Evolutionary conservation across 108 stramenopile species (phyloP), one percentile per base, ranked within the genome.

Genomic region (Skeletonema marinoi): DNA sequence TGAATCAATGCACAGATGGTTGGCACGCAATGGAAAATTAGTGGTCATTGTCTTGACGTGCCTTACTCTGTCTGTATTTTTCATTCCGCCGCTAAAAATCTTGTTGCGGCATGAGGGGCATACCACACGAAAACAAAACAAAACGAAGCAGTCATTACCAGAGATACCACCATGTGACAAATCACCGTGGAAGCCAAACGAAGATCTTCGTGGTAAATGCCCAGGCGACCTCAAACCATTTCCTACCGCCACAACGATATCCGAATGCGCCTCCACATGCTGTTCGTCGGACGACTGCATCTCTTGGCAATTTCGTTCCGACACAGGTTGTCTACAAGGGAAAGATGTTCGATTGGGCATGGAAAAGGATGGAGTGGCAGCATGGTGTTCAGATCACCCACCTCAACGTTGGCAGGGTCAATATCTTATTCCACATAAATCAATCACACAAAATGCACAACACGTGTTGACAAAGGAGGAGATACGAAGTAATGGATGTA

Each of bases 361-460:
- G 76, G 87, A 88, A 46, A 88, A 88, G 66, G 87, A 88, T 59
- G 85, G 85, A 12, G 42, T 60, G 10, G 29, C 85, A 1, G 83
- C 85, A 0, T 88, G 81, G 81, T 88, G 87, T 71, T 84, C 82
- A 13, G 87, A 86, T 50, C 78, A 84, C 63, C 83, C 85, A 13
- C 87, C 87, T 1, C 74, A 68, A 50, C 25, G 72, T 48, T 88
- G 87, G 87, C 71, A 77, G 32, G 87, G 87, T 16, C 87, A 88
- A 63, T 80, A 73, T 42, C 46, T 88, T 12, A 71, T 61, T 11
- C 71, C 71, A 38, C 65, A 64, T 36, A 42, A 30, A 48, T 51
- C 32, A 36, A 59, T 14, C 36, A 66, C 13, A 60, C 65, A 31
- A 58, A 50, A 25, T 33, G 36, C n/a, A 50, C 46, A 32, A 10